Evolutionary conservation across 331 rosid genomes (phyloP).

Genomic region (Malus hybrid): DNA sequence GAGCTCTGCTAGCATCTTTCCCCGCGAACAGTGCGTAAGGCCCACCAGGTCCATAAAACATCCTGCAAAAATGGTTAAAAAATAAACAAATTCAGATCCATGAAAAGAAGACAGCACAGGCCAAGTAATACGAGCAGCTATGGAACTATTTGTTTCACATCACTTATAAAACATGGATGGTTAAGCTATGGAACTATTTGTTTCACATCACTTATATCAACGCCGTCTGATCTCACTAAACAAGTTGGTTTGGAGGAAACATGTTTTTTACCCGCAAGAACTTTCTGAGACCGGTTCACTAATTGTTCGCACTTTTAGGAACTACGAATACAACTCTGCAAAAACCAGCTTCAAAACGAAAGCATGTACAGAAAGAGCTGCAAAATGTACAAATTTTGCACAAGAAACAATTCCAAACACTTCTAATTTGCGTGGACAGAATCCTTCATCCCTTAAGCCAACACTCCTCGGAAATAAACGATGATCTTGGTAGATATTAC

Average conservation of each 20-base stretch:
- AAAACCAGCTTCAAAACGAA: neutral
- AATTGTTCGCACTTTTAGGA: neutral
- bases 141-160: neutral
- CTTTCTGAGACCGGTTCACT: neutral
- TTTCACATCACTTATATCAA: neutral
- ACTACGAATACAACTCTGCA: neutral
- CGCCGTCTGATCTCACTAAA: neutral
- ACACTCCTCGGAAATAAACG: neutral
- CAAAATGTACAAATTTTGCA: neutral
- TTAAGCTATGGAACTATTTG: neutral
- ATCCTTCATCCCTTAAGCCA: neutral
- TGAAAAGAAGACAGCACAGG: neutral
- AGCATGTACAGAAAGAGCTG: neutral
- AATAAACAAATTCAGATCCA: neutral
- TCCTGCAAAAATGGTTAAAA: slow-evolving; percentile 30
- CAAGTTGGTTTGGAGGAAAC: neutral
- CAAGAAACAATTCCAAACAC: neutral
- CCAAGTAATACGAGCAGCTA: neutral
- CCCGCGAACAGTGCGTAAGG: slow-evolving; percentile 87
- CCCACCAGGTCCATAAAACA: slow-evolving; percentile 94
- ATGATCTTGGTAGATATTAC: neutral
- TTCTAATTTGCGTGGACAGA: neutral
- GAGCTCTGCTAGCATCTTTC: slow-evolving; percentile 91
- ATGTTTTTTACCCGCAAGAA: neutral
- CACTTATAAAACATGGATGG: neutral